Evolutionary conservation across 1,139 yeast genomes (phyloP), one percentile per base, ranked within the genome.

Genomic region (Yamadazyma triangularis): DNA sequence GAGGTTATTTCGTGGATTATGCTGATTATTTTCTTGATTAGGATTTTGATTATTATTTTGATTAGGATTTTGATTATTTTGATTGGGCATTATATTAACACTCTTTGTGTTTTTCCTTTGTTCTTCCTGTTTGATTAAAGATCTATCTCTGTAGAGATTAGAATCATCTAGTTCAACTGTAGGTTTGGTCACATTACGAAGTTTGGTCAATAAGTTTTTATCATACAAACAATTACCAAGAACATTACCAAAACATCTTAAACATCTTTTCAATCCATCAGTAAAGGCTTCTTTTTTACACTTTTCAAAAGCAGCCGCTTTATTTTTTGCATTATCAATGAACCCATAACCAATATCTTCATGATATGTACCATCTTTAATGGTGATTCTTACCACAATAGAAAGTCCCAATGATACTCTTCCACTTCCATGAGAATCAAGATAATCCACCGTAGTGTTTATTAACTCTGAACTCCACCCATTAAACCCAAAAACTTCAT

Each of bases 261-360:
- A 63, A 21, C 89, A 82, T 39, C 94, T 60, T 50, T 84, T 84
- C 45, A 83, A 56, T 0, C 85, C 94, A 57, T 84, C 94, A 0
- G 94, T 84, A 30, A 79, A 75, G 0, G 93, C 91, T 42, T 85
- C 89, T 45, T 84, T 84, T 50, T 79, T 80, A 37, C 89, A 82
- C 45, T 83, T 81, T 47, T 83, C 94, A 50, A 82, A 82, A 0
- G 91, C 93, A 57, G 73, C 73, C 1, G 87, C 77, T 47, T 79
- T 79, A 24, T 77, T 67, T 33, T 74, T 72, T 26, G 85, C 83
- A 49, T 82, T 82, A 30, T 84, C 93, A 18, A 79, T 75, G 33
- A 75, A 77, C 9, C 94, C 94, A 50, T 83, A 83, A 0, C 94
- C 94, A 28, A 83, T 75, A 56, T 84, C 94, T 47, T 84, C 93